These are phyloP conservation scores for Mucor sp. DNA, from an alignment of 371 early-diverging fungal species.

Conservation along the genomic window DNA sequence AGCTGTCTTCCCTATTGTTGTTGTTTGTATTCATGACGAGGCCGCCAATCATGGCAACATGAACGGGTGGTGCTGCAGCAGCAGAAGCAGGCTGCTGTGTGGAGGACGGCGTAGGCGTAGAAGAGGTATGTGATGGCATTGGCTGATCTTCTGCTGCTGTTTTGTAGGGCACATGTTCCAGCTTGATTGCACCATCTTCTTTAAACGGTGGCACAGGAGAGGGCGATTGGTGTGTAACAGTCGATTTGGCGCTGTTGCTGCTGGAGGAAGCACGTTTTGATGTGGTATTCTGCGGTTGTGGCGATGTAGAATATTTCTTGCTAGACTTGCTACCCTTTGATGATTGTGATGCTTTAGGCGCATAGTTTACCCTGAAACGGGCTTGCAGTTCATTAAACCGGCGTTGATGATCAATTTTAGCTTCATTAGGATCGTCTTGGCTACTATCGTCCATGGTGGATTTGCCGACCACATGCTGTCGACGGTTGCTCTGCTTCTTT, in stretches of 20 bases:
- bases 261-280: neutral
- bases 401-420: slow-evolving; percentile 23
- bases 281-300: neutral
- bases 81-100: neutral
- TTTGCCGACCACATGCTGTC: neutral
- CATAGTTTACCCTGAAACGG: slow-evolving; percentile 27
- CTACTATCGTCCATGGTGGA: neutral
- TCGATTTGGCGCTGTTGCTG: neutral
- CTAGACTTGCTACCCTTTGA: neutral
- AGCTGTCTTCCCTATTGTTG: neutral
- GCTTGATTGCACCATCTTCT: neutral
- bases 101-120: neutral
- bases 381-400: slow-evolving; percentile 33
- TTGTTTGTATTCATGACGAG: neutral
- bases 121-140: neutral
- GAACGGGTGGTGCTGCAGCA: no score
- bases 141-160: neutral
- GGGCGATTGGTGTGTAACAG: neutral
- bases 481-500: neutral
- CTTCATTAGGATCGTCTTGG: neutral
- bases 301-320: neutral
- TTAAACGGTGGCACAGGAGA: neutral
- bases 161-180: neutral
- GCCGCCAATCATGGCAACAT: neutral
- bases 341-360: slow-evolving; percentile 19